Evolutionary conservation across 805 yeast species (phyloP), one percentile per base, ranked within the genome.

Genomic region (Lipomyces kockii): DNA sequence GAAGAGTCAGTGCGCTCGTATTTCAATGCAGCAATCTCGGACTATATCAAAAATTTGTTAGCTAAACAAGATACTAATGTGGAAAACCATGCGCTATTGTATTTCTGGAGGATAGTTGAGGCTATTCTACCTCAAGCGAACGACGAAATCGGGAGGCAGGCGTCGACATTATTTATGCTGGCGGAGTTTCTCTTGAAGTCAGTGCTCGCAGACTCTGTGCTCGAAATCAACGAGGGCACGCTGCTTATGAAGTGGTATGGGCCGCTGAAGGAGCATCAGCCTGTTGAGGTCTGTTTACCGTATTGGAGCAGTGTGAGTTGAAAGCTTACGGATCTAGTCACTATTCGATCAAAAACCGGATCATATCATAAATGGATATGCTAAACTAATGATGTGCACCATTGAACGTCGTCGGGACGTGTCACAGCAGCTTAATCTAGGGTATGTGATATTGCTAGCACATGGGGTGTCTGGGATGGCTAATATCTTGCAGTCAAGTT

Each of bases 51-150:
- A 5, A 39, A 14, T 37, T 58, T 22, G n/a, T 7, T 57, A 12
- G 49, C 22, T 3, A 12, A 64, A 34, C 55, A 35, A n/a, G 52
- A 34, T 25, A 17, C 59, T 12, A 3, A 61, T 6, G 29, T 12
- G 59, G 25, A 37, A 20, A 34, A 9, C 12, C 32, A 35, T 7
- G 58, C 49, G n/a, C 35, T 66, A 20, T 4, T 29, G 25, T 67
- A 61, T 37, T 67, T 65, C 51, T 64, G 71, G 71, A 32, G 39
- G 7, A 11, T 62, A 7, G 51, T 58, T 25, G 29, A 22, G 22
- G 53, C 22, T 4, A 27, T 67, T 4, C 35, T 67, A 12, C 66
- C 64, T 2, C 22, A 25, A 12, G 39, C 62, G n/a, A 60, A 63
- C n/a, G 34, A n/a, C 12, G 62, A 27, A 2, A 22, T 6, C 9